Percentiles rank a stretch among this genome's conserved stretches.
These are phyloP conservation scores for Tricharina praecox DNA, from an alignment of 495 filamentous ascomycete genomes.

Conservation along the genomic window DNA sequence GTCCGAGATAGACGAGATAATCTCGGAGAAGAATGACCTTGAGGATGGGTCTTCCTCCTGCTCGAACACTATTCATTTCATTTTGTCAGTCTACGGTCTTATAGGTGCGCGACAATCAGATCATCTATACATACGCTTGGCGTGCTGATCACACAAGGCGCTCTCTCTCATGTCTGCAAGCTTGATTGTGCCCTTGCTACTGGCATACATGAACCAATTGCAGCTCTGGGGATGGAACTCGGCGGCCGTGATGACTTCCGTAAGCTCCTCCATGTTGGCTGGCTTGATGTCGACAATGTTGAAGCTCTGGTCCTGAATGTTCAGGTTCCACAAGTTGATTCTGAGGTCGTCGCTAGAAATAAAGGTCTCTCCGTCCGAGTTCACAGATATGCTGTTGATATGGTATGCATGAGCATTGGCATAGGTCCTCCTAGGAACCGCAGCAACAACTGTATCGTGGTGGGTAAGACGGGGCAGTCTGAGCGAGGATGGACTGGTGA, in stretches of 20 bases:
- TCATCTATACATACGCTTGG: conserved; percentile 69
- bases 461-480: conserved; percentile 92
- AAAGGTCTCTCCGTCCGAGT: conserved; percentile 97
- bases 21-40: conserved; percentile 98
- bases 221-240: conserved; percentile 96
- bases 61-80: conserved; percentile 76
- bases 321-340: conserved; percentile 97
- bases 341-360: conserved; percentile 95
- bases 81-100: too few relatives aligned
- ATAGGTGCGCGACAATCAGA: too few relatives aligned
- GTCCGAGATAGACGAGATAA: conserved; percentile 97
- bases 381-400: conserved; percentile 99
- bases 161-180: conserved; percentile 95
- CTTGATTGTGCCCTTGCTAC: conserved; percentile 97
- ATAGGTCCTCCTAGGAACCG: conserved; percentile 86
- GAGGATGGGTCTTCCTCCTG: conserved; percentile 98
- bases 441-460: conserved; percentile 95
- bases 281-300: conserved; percentile 99
- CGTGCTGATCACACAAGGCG: conserved; percentile 85
- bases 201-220: conserved; percentile 99
- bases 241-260: conserved; percentile 94
- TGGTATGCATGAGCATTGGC: conserved; percentile 98
- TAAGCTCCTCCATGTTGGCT: conserved; percentile 98
- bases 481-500: conserved; percentile 63
- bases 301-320: conserved; percentile 99